A percentile compares a stretch with the other conserved stretches of the same genome.
These are phyloP conservation scores for Cladosporium halotolerans DNA, from an alignment of 2,329 filamentous ascomycete genomes.

Conservation along the genomic window DNA sequence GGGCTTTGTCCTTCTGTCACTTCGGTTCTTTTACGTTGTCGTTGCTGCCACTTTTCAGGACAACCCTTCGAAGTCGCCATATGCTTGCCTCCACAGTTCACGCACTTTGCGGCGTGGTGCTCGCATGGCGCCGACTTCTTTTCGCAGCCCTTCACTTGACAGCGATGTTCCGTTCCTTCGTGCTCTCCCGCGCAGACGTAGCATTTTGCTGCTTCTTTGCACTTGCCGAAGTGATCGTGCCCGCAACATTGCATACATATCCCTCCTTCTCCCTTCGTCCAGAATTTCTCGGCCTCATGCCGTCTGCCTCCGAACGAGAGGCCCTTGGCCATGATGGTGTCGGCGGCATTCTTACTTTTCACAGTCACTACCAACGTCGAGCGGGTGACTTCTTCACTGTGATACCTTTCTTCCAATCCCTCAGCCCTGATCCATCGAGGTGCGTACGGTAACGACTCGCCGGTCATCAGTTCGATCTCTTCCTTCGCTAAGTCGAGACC, in stretches of 20 bases:
- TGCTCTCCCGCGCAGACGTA: not conserved
- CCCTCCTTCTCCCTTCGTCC: not conserved
- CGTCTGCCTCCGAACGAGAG: not conserved
- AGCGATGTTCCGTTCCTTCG: not conserved
- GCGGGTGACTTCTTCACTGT: not conserved
- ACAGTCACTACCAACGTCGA: not conserved
- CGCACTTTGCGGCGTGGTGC: not conserved
- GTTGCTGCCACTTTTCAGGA: not conserved
- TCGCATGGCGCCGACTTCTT: not conserved
- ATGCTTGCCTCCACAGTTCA: not conserved
- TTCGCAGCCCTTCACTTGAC: not conserved
- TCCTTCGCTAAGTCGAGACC: not conserved
- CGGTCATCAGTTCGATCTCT: not conserved
- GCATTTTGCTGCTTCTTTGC: not conserved
- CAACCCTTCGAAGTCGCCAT: not conserved
- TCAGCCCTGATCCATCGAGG: not conserved
- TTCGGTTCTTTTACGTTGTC: not conserved
- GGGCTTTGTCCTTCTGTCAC: not conserved
- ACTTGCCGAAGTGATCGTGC: not conserved
- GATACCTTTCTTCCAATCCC: not conserved
- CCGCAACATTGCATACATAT: not conserved
- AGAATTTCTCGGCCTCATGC: not conserved
- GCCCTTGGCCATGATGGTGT: not conserved
- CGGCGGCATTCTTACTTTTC: not conserved
- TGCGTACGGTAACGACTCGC: not conserved